phyloP scores from a whole-genome alignment of 202 grass and related monocot species.

The Zoysia matrella region DNA sequence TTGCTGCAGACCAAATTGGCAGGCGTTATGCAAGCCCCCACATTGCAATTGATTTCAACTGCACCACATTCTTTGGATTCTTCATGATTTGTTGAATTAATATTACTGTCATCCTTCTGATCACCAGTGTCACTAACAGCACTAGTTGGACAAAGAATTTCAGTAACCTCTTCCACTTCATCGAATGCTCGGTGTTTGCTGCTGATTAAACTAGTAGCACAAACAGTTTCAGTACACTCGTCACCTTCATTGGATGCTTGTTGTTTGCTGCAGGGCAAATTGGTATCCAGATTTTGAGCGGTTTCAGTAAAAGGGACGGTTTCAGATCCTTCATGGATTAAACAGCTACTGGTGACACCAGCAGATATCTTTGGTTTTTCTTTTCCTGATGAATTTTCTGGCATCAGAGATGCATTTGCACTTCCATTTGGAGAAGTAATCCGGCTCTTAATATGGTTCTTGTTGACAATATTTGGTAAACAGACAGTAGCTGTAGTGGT shows the following conservation, averaged over 20 bases:
- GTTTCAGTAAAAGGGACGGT: background rate
- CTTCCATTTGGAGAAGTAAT: constrained; percentile 5
- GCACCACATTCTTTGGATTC: constrained; percentile 10
- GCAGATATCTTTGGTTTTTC: background rate
- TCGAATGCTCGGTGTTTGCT: no score
- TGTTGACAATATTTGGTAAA: background rate
- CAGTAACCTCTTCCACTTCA: background rate
- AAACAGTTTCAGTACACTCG: background rate
- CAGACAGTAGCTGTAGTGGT: background rate
- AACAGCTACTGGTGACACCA: constrained; percentile 22
- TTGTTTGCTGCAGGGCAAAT: background rate
- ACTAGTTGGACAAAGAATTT: background rate
- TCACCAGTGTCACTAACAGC: constrained; percentile 1
- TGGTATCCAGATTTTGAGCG: background rate
- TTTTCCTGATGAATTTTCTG: constrained; percentile 15
- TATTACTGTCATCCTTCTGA: constrained; percentile 14
- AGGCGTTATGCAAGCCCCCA: constrained; percentile 10
- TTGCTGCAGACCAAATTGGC: constrained; percentile 23
- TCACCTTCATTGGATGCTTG: background rate
- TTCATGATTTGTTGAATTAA: constrained; percentile 18
- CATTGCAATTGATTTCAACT: background rate
- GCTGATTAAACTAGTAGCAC: background rate
- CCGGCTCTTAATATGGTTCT: background rate
- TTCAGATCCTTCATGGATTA: constrained; percentile 32
- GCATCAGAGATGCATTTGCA: constrained; percentile 3